Evolutionary conservation across 306 rosid species (phyloP).

Genomic region (Gleditsia sinensis): DNA sequence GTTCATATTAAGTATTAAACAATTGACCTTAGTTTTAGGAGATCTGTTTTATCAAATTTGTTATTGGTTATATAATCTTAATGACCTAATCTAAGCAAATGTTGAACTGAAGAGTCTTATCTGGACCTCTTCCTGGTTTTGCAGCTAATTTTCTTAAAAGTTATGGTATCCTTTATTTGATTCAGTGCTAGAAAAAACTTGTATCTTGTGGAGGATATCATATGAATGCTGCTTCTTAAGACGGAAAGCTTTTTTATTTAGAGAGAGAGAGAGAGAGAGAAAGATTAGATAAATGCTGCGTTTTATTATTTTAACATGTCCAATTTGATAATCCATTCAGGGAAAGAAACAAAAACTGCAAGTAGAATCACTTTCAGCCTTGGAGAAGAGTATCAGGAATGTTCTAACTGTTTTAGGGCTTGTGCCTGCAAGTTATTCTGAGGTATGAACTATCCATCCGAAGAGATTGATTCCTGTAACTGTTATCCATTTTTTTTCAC

Average conservation of each 20-base stretch:
- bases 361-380: conserved; percentile 78
- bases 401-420: conserved; percentile 71
- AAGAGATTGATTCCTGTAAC: conserved; percentile 25
- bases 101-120: conserved; percentile 14
- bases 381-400: conserved; percentile 61
- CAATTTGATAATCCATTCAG: conserved; percentile 45
- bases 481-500: conserved; percentile 6
- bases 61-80: neutral
- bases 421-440: conserved; percentile 67
- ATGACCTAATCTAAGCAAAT: neutral
- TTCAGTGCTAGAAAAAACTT: conserved; percentile 1
- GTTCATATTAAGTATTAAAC: neutral
- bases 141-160: neutral
- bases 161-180: neutral
- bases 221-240: neutral
- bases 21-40: neutral
- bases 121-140: conserved; percentile 23
- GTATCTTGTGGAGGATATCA: conserved; percentile 23
- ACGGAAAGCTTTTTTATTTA: neutral
- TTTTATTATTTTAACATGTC: conserved; percentile 19
- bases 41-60: neutral
- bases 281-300: neutral
- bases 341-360: conserved; percentile 77
- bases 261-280: neutral
- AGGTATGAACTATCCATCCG: conserved; percentile 52